Evolutionary conservation across 2,329 filamentous ascomycete species (phyloP).

Genomic region (Trichoderma citrinoviride): DNA sequence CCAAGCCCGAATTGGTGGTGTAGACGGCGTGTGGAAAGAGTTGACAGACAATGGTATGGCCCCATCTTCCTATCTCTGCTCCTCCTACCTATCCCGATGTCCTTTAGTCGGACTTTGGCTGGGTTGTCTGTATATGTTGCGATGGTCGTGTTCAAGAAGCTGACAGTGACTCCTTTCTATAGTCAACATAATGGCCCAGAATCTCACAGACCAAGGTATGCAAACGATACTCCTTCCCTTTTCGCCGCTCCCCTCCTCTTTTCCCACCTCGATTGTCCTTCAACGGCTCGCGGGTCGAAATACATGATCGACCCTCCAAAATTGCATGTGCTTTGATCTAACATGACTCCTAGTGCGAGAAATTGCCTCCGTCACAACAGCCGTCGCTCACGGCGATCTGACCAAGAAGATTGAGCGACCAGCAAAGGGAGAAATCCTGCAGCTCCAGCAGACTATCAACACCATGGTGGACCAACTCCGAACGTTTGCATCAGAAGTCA

Average conservation of each 20-base stretch:
- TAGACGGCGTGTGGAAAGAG: slow-evolving; percentile 97
- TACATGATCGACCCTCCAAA: neutral
- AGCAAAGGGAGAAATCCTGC: slow-evolving; percentile 76
- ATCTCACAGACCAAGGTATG: slow-evolving; percentile 70
- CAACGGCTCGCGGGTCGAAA: no score
- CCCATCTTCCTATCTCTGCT: neutral
- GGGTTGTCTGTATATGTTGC: neutral
- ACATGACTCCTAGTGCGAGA: slow-evolving; percentile 60
- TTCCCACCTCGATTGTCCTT: no score
- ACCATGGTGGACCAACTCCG: slow-evolving; percentile 85
- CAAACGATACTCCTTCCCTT: neutral
- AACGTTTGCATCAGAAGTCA: slow-evolving; percentile 81
- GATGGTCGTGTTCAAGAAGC: neutral
- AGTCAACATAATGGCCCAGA: slow-evolving; percentile 84
- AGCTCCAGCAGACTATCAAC: slow-evolving; percentile 82
- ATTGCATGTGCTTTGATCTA: neutral
- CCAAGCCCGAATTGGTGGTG: slow-evolving; percentile 88
- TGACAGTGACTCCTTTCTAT: slow-evolving; percentile 6
- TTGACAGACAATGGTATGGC: slow-evolving; percentile 75
- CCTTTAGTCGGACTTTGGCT: neutral
- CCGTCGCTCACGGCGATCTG: slow-evolving; percentile 77
- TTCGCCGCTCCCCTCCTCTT: neutral
- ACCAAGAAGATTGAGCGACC: slow-evolving; percentile 82
- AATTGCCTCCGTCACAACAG: slow-evolving; percentile 80
- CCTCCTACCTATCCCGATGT: neutral